These are phyloP conservation scores for Coemansia sp. DNA, from an alignment of 192 early-diverging fungal genomes.

Conservation along the genomic window DNA sequence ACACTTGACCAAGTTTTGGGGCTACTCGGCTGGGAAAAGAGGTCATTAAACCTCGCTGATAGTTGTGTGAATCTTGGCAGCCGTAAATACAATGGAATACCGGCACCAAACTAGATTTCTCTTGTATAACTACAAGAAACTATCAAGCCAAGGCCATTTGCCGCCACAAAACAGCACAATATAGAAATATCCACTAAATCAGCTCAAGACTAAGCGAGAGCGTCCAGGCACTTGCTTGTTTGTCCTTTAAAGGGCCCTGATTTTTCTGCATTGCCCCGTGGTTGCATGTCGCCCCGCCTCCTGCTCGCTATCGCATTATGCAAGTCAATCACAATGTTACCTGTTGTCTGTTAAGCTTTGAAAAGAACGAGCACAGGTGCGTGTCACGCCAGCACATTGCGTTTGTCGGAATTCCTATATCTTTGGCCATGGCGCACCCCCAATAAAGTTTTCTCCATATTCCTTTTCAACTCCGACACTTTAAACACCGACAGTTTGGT, in stretches of 20 bases:
- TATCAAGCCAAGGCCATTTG: not conserved
- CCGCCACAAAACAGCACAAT: slow-evolving; percentile 3
- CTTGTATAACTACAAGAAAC: not conserved
- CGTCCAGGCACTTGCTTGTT: too few relatives aligned
- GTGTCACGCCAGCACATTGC: not conserved
- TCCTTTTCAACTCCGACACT: not conserved
- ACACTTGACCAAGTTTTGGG: not conserved
- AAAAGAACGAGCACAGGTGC: too few relatives aligned
- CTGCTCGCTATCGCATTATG: not conserved
- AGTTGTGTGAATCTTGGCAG: not conserved
- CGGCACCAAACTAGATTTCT: not conserved
- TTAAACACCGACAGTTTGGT: slow-evolving; percentile 8
- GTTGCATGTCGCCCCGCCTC: not conserved
- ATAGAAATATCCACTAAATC: slow-evolving; percentile 3
- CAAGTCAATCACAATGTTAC: slow-evolving; percentile 5
- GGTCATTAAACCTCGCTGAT: not conserved
- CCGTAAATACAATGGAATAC: not conserved
- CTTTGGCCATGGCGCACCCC: not conserved
- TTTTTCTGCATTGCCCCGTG: slow-evolving; percentile 1
- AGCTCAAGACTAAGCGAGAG: too few relatives aligned
- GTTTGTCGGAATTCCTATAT: slow-evolving; percentile 17
- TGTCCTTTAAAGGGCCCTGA: too few relatives aligned
- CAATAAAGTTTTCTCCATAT: not conserved
- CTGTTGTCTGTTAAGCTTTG: not conserved
- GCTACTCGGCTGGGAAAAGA: not conserved